Evolutionary conservation across 2,329 filamentous ascomycete species (phyloP).

Genomic region (Clarireedia homoeocarpa): DNA sequence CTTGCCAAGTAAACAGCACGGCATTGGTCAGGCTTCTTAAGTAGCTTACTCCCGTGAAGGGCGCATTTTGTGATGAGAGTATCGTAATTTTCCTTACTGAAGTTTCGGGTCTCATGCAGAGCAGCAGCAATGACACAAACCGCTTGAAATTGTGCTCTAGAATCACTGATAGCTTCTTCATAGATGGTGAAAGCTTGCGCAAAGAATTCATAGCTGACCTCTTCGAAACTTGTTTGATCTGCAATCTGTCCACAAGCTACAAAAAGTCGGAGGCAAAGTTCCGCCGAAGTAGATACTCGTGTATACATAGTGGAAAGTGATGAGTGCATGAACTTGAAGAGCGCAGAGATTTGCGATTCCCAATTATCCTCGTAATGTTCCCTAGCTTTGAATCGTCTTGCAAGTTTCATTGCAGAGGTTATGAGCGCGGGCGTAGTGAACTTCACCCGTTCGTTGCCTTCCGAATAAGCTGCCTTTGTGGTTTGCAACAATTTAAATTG

Average conservation of each 20-base stretch:
- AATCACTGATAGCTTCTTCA: slow-evolving; percentile 92
- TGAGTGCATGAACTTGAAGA: slow-evolving; percentile 95
- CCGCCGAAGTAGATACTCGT: slow-evolving; percentile 74
- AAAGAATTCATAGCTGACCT: slow-evolving; percentile 96
- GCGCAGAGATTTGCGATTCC: slow-evolving; percentile 64
- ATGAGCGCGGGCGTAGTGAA: slow-evolving; percentile 92
- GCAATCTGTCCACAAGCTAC: slow-evolving; percentile 88
- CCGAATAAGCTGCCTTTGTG: slow-evolving; percentile 75
- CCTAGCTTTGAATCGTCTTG: slow-evolving; percentile 77
- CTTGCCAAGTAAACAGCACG: slow-evolving; percentile 93
- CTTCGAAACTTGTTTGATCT: slow-evolving; percentile 84
- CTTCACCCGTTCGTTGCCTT: slow-evolving; percentile 91
- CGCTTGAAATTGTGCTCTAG: slow-evolving; percentile 93
- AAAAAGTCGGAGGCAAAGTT: slow-evolving; percentile 83
- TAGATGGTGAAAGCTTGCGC: slow-evolving; percentile 98
- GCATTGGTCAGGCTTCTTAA: slow-evolving; percentile 98
- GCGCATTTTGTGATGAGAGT: slow-evolving; percentile 97
- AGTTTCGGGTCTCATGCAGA: slow-evolving; percentile 80
- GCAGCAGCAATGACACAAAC: slow-evolving; percentile 90
- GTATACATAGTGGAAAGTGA: slow-evolving; percentile 81
- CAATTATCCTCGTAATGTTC: slow-evolving; percentile 80
- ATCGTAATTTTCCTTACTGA: slow-evolving; percentile 96
- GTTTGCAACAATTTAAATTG: slow-evolving; percentile 92
- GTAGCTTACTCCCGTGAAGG: slow-evolving; percentile 88
- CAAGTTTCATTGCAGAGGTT: slow-evolving; percentile 82